phyloP scores from a whole-genome alignment of 176 grass and related monocot species.

The maize (Zea mays) region DNA sequence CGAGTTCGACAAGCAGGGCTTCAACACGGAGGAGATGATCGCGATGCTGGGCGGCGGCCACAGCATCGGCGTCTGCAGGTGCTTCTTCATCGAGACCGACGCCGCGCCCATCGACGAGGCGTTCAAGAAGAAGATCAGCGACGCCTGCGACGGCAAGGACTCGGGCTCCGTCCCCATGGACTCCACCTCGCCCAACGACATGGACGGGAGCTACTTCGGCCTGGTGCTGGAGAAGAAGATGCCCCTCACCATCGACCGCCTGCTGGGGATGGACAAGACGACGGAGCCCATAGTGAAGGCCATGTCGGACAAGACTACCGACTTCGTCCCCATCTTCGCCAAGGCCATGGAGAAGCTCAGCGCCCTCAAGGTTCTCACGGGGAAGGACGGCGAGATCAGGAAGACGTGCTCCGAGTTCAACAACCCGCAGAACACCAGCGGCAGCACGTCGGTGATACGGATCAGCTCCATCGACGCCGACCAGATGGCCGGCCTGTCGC shows the following conservation, averaged over 20 bases:
- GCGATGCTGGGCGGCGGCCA: constrained; percentile 63
- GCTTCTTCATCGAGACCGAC: constrained; percentile 59
- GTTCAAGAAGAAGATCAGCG: constrained; percentile 30
- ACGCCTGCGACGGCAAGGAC: constrained; percentile 33
- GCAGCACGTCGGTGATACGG: constrained; percentile 34
- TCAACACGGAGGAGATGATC: constrained; percentile 47
- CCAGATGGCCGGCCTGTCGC: neutral
- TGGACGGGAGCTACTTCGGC: constrained; percentile 54
- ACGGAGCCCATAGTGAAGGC: constrained; percentile 38
- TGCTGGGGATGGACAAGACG: constrained; percentile 22
- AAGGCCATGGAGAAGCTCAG: constrained; percentile 59
- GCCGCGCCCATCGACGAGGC: constrained; percentile 41
- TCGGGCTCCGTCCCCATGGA: constrained; percentile 41
- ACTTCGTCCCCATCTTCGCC: constrained; percentile 41
- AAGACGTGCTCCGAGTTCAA: constrained; percentile 52
- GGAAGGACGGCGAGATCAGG: constrained; percentile 60
- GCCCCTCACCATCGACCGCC: constrained; percentile 57
- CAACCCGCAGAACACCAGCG: constrained; percentile 1
- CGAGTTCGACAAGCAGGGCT: constrained; percentile 45
- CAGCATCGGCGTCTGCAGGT: constrained; percentile 55
- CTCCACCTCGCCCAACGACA: constrained; percentile 13
- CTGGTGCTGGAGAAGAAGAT: constrained; percentile 44
- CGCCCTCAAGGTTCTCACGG: constrained; percentile 45
- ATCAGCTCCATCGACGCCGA: constrained; percentile 35
- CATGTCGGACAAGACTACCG: constrained; percentile 22